These are phyloP conservation scores for Fusarium cyanostomum DNA, from an alignment of 2,329 filamentous ascomycete genomes.

Conservation along the genomic window DNA sequence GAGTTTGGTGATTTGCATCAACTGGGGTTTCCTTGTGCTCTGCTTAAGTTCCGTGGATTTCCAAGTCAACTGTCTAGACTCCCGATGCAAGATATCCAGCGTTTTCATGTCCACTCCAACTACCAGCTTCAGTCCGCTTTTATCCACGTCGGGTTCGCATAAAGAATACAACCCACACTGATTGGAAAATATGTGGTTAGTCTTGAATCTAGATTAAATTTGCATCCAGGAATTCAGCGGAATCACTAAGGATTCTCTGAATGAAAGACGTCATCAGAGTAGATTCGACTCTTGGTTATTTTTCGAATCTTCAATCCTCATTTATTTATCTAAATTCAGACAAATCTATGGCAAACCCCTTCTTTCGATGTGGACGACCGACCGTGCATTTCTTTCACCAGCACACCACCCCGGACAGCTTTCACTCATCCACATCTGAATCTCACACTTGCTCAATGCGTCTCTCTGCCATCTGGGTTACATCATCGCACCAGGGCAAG, in stretches of 20 bases:
- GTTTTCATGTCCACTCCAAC: conserved; percentile 12
- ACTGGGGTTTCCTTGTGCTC: conserved; percentile 20
- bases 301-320: background rate
- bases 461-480: conserved; percentile 35
- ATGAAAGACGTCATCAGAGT: background rate
- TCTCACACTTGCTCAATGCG: conserved; percentile 32
- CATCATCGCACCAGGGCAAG: conserved; percentile 40
- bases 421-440: conserved; percentile 23
- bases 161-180: conserved; percentile 29
- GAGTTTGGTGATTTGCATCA: conserved; percentile 38
- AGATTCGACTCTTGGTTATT: conserved; percentile 1
- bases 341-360: conserved; percentile 9
- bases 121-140: conserved; percentile 23
- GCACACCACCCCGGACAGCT: conserved; percentile 19
- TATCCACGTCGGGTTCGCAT: conserved; percentile 36
- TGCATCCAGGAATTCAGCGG: conserved; percentile 1
- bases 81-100: background rate
- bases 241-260: conserved; percentile 10
- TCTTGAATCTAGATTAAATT: background rate
- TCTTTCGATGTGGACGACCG: conserved; percentile 23
- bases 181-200: conserved; percentile 14
- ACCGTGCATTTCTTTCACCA: conserved; percentile 25
- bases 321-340: conserved; percentile 28
- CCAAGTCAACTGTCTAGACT: background rate
- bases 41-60: conserved; percentile 14